A percentile compares a stretch with the other conserved stretches of the same genome.
Conservation (phyloP, 2,329 filamentous ascomycete genomes). For the Blastomyces silverae region DNA sequence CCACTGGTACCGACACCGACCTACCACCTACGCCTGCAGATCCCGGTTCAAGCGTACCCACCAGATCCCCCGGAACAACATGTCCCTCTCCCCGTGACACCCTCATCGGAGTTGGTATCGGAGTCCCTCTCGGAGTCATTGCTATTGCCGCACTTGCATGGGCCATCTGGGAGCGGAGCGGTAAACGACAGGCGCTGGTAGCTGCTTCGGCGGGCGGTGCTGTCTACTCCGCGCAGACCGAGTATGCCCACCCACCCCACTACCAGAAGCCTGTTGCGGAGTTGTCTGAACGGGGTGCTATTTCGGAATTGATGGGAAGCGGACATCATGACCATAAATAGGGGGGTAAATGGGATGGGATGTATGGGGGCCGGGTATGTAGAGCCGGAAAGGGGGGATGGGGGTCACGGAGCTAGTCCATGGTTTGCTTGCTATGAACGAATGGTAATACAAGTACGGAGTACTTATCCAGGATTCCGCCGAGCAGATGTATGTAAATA, state of each 20-base stretch:
- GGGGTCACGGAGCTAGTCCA: not conserved
- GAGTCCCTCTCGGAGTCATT: constrained; percentile 29
- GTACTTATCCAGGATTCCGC: not conserved
- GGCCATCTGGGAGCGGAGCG: constrained; percentile 28
- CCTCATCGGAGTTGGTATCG: constrained; percentile 29
- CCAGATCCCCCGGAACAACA: not conserved
- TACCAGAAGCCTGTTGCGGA: not conserved
- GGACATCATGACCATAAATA: not conserved
- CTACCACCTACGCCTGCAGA: not conserved
- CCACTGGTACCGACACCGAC: not conserved
- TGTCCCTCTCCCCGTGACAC: constrained; percentile 21
- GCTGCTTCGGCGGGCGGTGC: not conserved
- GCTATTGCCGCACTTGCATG: constrained; percentile 28
- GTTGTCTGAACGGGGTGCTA: not conserved
- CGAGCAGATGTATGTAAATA: not conserved
- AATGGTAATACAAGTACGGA: not conserved
- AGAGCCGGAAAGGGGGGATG: not conserved
- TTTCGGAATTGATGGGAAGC: not conserved
- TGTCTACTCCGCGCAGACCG: not conserved
- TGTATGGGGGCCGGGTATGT: not conserved
- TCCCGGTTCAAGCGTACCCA: not conserved
- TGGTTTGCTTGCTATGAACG: not conserved
- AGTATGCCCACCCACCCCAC: not conserved
- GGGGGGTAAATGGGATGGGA: not conserved
- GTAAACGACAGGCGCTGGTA: not conserved